These are phyloP conservation scores for Batkoa obscura DNA, from an alignment of 371 early-diverging fungal genomes.

Conservation along the genomic window DNA sequence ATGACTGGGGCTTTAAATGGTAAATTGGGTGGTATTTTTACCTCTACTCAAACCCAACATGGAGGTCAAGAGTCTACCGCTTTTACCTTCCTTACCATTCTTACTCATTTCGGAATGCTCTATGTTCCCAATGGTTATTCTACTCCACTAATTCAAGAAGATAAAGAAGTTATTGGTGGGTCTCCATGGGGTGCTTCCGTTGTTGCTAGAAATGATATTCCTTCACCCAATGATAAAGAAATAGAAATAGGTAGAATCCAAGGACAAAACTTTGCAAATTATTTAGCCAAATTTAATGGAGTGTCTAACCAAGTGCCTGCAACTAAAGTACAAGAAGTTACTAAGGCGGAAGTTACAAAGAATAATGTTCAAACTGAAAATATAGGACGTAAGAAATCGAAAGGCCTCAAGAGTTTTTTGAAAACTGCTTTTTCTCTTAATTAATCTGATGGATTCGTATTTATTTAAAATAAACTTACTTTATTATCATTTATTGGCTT, in stretches of 20 bases:
- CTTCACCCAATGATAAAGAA: slow-evolving; percentile 38
- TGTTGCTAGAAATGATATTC: slow-evolving; percentile 26
- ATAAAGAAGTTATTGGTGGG: slow-evolving; percentile 37
- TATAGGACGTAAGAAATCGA: too few relatives aligned
- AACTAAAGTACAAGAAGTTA: neutral
- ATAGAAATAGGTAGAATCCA: slow-evolving; percentile 36
- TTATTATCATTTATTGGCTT: too few relatives aligned
- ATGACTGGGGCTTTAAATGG: slow-evolving; percentile 33
- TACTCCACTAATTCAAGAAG: slow-evolving; percentile 24
- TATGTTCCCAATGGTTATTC: slow-evolving; percentile 55
- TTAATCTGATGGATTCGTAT: too few relatives aligned
- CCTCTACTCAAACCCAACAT: slow-evolving; percentile 45
- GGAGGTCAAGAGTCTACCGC: slow-evolving; percentile 71
- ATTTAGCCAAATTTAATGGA: neutral
- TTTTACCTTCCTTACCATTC: slow-evolving; percentile 35
- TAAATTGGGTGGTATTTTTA: slow-evolving; percentile 57
- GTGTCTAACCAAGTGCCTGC: slow-evolving; percentile 13
- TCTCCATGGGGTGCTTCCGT: slow-evolving; percentile 51
- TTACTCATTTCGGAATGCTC: slow-evolving; percentile 61
- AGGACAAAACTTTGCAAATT: slow-evolving; percentile 29
- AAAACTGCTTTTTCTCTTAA: too few relatives aligned
- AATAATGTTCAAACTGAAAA: too few relatives aligned
- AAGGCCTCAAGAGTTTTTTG: too few relatives aligned
- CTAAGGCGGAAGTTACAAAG: too few relatives aligned
- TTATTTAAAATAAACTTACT: too few relatives aligned